These are phyloP conservation scores for Monilinia fructigena DNA, from an alignment of 2,329 filamentous ascomycete genomes.

Conservation along the genomic window DNA sequence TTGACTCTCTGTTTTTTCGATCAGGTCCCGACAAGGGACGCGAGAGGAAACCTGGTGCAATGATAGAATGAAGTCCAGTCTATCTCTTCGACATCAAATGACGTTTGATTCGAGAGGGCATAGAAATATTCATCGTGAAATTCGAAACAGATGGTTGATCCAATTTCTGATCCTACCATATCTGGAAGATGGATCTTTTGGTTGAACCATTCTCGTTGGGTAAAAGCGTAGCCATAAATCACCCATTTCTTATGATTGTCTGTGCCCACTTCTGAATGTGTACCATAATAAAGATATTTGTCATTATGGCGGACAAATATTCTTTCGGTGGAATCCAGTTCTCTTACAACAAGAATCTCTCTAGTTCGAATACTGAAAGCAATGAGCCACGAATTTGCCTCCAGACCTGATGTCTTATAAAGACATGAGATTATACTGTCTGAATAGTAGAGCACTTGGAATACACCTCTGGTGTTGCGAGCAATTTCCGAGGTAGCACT, in stretches of 20 bases:
- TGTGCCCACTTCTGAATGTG: conserved; percentile 53
- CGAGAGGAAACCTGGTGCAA: conserved; percentile 61
- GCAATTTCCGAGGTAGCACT: conserved; percentile 42
- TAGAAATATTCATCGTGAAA: conserved; percentile 67
- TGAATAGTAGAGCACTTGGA: conserved; percentile 57
- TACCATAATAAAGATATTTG: conserved; percentile 64
- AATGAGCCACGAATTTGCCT: conserved; percentile 52
- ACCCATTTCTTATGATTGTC: conserved; percentile 63
- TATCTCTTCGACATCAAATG: conserved; percentile 60
- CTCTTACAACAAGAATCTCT: conserved; percentile 45
- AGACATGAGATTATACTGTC: conserved; percentile 57
- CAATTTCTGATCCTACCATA: conserved; percentile 63
- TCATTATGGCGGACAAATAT: conserved; percentile 67
- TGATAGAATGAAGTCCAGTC: conserved; percentile 70
- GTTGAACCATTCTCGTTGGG: conserved; percentile 43
- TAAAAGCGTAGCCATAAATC: conserved; percentile 54
- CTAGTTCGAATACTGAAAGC: conserved; percentile 47
- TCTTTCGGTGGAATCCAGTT: conserved; percentile 50
- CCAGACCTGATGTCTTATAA: conserved; percentile 46
- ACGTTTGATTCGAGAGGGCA: conserved; percentile 64
- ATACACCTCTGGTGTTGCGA: conserved; percentile 44
- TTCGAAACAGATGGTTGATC: conserved; percentile 68
- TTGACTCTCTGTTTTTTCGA: conserved; percentile 47
- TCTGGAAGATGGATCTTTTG: conserved; percentile 53
- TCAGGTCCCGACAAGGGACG: conserved; percentile 42